Evolutionary conservation across 73 alveolate species (phyloP), one percentile per base, ranked within the genome.

Genomic region (Paramecium sonneborni): DNA sequence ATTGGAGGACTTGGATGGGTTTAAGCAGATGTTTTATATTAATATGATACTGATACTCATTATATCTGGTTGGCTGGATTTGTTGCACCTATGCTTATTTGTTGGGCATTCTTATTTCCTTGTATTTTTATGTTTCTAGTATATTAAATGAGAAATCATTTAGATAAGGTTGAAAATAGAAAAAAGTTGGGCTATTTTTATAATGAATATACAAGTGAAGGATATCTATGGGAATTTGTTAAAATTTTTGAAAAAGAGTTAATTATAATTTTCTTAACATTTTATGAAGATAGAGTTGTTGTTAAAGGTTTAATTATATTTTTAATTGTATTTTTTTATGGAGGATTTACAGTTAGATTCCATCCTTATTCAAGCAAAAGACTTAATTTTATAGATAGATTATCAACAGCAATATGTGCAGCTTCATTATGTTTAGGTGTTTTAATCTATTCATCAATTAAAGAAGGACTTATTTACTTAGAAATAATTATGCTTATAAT

Each of bases 81-180:
- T 79, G 90, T 79, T 41, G 46, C 72, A 18, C 90, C 90, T 20
- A 30, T 39, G 72, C 55, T 79, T 21, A 44, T 79, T 6, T 57
- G 74, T 41, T 79, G 90, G 90, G 90, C 90, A 79, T 79, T 79
- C 12, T n/a, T 79, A 23, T 44, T 79, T 79, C 90, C 90, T 30
- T 43, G 69, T 6, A 79, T 79, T 18, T 79, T 79, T 0, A 30
- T 41, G 44, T 79, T 12, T 79, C 41, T 79, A 21, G 90, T 79
- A 3, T 46, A 39, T n/a, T 5, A 79, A 20, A 7, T 79, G 14
- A 79, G 72, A 79, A 10, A 79, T 12, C 18, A 21, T 20, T 34
- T 79, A 20, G 76, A 79, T 79, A 28, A 79, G 6, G 21, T 79
- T 79, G 76, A 79, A 4, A 79, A 32, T 43, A 39, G 90, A 44